Base-by-base conservation (phyloP, 73 alveolate genomes). In the Uronychia setigera region DNA sequence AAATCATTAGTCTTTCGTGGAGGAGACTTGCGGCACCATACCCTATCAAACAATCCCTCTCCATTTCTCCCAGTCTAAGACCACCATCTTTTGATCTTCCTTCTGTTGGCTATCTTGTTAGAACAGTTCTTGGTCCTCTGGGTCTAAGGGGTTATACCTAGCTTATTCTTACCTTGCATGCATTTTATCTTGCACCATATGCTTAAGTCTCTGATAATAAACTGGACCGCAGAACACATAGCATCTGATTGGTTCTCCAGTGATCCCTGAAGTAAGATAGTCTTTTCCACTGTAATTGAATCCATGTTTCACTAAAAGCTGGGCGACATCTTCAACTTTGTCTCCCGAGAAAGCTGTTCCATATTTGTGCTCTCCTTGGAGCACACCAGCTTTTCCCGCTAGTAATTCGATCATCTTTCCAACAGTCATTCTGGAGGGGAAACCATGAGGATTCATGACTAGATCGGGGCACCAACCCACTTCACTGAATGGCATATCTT, bases 371-470 rank as follows among this genome's bases (percentile, higher is more conserved):
- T 92, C 89, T 32, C 99, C 99, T 80, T 92, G 95, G 25, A 94
- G 80, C 29, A 96, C 98, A 26, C 99, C 99, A 26, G 99, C 90
- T 89, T 98, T 98, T 75, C 99, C 98, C 19, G 98, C 94, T 0
- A 93, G 87, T 59, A 85, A 33, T 91, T 98, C 99, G 59, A 98
- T 93, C 93, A 98, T 82, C 92, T 98, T 98, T 27, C 99, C 99
- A 29, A 98, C 99, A 67, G 99, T 98, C 99, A 98, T 98, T 87
- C 99, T 93, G 31, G 99, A 97, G 0, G 99, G 99, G 87, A 97
- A 98, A 28, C 99, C 99, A 88, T 94, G 99, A 30, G 99, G 99
- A 88, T 98, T 98, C 99, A 98, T 98, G 85, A 98, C 96, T 85
- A 98, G 84, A 87, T 98, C 99, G 9, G 99, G 99, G 86, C 99